Conservation (phyloP, 306 rosid genomes). For the Vigna hirtella region DNA sequence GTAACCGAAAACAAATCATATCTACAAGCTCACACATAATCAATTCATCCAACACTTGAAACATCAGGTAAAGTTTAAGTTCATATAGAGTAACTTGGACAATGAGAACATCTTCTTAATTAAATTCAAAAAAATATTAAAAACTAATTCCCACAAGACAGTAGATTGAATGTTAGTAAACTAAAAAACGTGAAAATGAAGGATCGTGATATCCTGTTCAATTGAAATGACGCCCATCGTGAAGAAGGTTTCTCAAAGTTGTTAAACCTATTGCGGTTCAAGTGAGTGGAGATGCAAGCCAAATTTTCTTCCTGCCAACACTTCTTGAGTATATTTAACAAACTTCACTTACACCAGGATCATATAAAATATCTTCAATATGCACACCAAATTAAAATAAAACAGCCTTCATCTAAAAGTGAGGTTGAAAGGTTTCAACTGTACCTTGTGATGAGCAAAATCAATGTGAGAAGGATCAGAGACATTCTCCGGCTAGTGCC, state of each 20-base stretch:
- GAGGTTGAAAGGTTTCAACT: slow-evolving; percentile 17
- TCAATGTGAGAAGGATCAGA: slow-evolving; percentile 97
- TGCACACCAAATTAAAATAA: slow-evolving; percentile 20
- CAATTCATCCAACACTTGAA: neutral
- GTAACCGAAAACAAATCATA: neutral
- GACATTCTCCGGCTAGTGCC: slow-evolving; percentile 70
- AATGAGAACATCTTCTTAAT: neutral
- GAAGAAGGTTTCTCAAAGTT: slow-evolving; percentile 20
- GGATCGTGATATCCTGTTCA: no score
- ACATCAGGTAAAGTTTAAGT: neutral
- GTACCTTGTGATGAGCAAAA: slow-evolving; percentile 99
- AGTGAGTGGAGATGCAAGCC: slow-evolving; percentile 14
- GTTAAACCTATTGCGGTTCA: slow-evolving; percentile 20
- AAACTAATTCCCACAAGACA: slow-evolving; percentile 12
- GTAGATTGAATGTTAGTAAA: neutral
- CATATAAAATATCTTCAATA: slow-evolving; percentile 36
- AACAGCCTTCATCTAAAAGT: slow-evolving; percentile 20
- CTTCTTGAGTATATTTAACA: neutral
- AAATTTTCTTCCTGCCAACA: slow-evolving; percentile 4
- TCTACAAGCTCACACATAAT: slow-evolving; percentile 5
- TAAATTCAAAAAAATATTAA: neutral
- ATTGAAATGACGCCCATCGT: neutral
- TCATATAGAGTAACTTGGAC: neutral
- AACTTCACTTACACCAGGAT: slow-evolving; percentile 2
- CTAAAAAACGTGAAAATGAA: no score